phyloP scores from a whole-genome alignment of 2,329 filamentous ascomycete genomes.

The Aphanocladium album region DNA sequence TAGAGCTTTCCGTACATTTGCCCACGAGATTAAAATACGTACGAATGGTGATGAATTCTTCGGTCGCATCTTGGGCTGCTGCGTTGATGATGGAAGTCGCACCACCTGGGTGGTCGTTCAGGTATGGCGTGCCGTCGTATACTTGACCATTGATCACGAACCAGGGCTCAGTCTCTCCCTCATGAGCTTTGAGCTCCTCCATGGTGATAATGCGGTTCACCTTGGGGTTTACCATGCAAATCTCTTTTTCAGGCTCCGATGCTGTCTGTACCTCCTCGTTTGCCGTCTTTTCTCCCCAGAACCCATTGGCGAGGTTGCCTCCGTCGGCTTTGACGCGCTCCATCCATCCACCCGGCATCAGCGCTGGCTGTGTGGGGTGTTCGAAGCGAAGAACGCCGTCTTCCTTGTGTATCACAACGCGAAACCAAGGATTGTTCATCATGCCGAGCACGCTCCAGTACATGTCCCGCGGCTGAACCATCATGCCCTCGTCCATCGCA shows the following conservation, averaged over 20 bases:
- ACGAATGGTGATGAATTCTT: conserved; percentile 92
- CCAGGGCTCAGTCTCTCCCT: conserved; percentile 65
- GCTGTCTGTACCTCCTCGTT: conserved; percentile 32
- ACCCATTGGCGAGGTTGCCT: conserved; percentile 73
- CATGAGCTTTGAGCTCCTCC: conserved; percentile 67
- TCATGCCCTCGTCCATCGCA: conserved; percentile 87
- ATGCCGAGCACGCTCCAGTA: conserved; percentile 94
- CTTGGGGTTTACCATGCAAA: conserved; percentile 70
- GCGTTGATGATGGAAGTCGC: conserved; percentile 77
- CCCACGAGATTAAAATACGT: conserved; percentile 34
- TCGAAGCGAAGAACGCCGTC: conserved; percentile 64
- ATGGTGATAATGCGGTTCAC: conserved; percentile 60
- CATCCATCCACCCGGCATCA: conserved; percentile 87
- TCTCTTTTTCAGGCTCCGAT: conserved; percentile 54
- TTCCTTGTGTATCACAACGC: conserved; percentile 70
- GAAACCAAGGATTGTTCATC: conserved; percentile 98
- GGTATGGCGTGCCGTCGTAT: conserved; percentile 76
- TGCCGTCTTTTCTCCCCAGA: conserved; percentile 72
- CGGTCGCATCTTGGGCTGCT: conserved; percentile 75
- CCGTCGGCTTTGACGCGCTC: conserved; percentile 79
- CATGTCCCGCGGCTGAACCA: conserved; percentile 84
- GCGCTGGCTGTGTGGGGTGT: conserved; percentile 77
- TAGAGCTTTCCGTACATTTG: conserved; percentile 16
- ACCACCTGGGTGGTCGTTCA: conserved; percentile 80
- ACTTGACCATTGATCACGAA: conserved; percentile 86